Evolutionary conservation across 306 rosid species (phyloP).

Genomic region (Canavalia gladiata): DNA sequence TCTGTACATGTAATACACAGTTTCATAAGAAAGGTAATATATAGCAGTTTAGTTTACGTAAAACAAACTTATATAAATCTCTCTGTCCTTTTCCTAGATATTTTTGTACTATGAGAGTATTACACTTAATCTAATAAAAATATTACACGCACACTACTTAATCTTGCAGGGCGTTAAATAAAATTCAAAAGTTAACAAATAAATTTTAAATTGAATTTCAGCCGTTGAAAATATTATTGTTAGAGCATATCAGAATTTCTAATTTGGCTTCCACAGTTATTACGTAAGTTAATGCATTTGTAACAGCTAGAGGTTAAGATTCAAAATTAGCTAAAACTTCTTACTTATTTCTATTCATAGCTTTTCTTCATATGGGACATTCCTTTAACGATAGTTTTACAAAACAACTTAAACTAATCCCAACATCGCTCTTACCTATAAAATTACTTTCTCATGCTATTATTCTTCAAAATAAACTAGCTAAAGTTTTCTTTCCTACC

Average conservation of each 20-base stretch:
- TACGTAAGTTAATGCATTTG: neutral
- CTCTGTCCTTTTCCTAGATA: no score
- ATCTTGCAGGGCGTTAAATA: neutral
- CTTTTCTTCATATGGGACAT: neutral
- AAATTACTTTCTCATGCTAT: neutral
- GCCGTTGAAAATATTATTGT: neutral
- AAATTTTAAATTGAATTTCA: neutral
- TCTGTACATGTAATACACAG: no score
- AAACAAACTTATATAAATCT: no score
- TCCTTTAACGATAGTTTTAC: neutral
- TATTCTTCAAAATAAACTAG: neutral
- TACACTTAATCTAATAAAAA: no score
- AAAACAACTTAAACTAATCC: slow-evolving; percentile 45
- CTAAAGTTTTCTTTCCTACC: neutral
- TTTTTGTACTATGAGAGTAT: no score
- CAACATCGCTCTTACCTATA: neutral
- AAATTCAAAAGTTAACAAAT: neutral
- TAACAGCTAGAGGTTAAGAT: no score
- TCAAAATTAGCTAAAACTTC: neutral
- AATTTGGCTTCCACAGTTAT: neutral
- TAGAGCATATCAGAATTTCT: neutral
- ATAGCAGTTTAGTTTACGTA: no score
- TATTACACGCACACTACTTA: neutral
- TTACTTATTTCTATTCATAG: slow-evolving; percentile 11
- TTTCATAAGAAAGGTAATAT: no score